Base-by-base conservation (phyloP, 2,329 filamentous ascomycete species). In the Coniochaeta prunicola region DNA sequence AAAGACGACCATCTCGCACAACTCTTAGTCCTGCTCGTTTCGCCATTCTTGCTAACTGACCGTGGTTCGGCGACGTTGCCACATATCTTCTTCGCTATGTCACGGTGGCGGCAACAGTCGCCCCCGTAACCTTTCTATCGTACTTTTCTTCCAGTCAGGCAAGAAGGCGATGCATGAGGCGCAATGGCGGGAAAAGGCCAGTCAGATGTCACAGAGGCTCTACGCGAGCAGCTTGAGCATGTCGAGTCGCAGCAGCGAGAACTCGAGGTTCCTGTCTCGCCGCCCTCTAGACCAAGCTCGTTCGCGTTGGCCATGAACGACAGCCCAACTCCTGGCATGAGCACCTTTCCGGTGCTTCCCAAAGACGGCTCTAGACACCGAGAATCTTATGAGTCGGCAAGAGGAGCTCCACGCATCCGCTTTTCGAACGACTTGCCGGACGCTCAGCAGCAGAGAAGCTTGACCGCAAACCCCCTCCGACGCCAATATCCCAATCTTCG, bases 181-280 rank as follows among this genome's bases (percentile, higher is more conserved):
- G 13, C 4, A 2, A 50, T 50, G 45, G 45, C 45, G 24, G n/a
- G 24, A 21, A 50, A 50, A 5, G 24, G 26, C 45, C 45, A 50
- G 26, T 30, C 45, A 50, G 45, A 50, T 30, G 24, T 59, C 53
- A 42, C 63, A 48, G 65, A 65, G 56, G 56, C 61, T 28, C 59
- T 67, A 45, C 65, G 65, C 38, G 63, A 65, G 31, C 65, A 64
- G 55, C 64, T 68, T 10, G 68, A 68, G 17, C 63, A 65, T 33
- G 62, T 69, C 34, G 65, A 68, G 60, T 53, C 64, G 57, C 64
- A 62, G 54, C 57, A 59, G 21, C 61, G 60, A 38, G 54, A 60
- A 15, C 19, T 55, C 17, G 57, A 59, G 15, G 30, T 48, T 45
- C 40, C 53, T 24, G 53, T 24, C n/a, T 55, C 59, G 53, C 56